A percentile compares a stretch with the other conserved stretches of the same genome.
Evolutionary conservation across 768 basidiomycete species (phyloP).

Genomic region (Lactarius sp.): DNA sequence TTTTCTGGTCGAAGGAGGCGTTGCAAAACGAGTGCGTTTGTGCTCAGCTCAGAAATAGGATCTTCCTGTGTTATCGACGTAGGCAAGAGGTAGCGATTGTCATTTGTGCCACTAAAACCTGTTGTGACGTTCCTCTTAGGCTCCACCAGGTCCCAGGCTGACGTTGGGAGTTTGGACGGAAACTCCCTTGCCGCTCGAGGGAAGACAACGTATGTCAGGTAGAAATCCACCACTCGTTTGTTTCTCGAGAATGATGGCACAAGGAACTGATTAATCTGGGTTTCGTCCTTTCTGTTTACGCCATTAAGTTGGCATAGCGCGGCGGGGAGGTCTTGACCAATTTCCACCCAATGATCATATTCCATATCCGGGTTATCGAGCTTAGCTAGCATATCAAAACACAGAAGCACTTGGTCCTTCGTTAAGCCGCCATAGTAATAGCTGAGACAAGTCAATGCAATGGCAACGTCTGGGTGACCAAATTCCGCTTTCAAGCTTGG

Average conservation of each 20-base stretch:
- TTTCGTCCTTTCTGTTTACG: constrained; percentile 39
- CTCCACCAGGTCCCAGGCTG: constrained; percentile 50
- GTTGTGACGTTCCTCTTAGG: constrained; percentile 35
- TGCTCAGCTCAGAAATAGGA: constrained; percentile 35
- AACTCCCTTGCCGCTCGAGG: constrained; percentile 48
- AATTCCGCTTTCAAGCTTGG: constrained; percentile 46
- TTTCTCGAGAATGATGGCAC: constrained; percentile 37
- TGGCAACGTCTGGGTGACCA: constrained; percentile 46
- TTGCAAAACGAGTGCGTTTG: constrained; percentile 43
- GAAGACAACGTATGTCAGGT: constrained; percentile 42
- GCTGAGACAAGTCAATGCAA: constrained; percentile 42
- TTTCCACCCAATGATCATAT: constrained; percentile 41
- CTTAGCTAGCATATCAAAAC: constrained; percentile 38
- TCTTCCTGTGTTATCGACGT: constrained; percentile 36
- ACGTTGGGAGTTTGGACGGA: constrained; percentile 42
- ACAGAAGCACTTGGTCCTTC: constrained; percentile 34
- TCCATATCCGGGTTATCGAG: constrained; percentile 39
- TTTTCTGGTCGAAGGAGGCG: constrained; percentile 41
- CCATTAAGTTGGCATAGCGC: constrained; percentile 33
- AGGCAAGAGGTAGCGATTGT: constrained; percentile 36
- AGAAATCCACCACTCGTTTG: constrained; percentile 42
- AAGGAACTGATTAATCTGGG: constrained; percentile 31
- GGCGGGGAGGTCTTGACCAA: constrained; percentile 29
- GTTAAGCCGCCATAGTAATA: constrained; percentile 47
- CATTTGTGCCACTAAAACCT: constrained; percentile 55